A percentile compares a stretch with the other conserved stretches of the same genome.
Evolutionary conservation across 1,139 yeast genomes (phyloP).

Genomic region (Sporopachydermia cereana): DNA sequence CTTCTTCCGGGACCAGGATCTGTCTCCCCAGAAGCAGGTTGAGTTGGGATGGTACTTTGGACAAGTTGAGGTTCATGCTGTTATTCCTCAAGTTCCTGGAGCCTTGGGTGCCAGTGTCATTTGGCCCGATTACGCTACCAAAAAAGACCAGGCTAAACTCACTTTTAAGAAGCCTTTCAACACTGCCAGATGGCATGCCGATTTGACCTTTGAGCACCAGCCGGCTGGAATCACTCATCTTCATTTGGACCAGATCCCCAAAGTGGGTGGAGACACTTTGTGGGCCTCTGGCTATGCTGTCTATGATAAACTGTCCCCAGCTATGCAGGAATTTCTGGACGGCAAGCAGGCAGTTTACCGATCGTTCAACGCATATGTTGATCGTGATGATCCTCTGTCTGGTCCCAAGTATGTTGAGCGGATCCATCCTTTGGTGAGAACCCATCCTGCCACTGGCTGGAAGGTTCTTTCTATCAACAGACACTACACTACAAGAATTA

Average conservation of each 20-base stretch:
- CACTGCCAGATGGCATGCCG: slow-evolving; percentile 34
- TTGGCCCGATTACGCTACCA: slow-evolving; percentile 34
- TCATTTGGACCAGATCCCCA: slow-evolving; percentile 35
- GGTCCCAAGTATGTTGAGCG: slow-evolving; percentile 33
- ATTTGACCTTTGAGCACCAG: slow-evolving; percentile 35
- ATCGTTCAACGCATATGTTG: slow-evolving; percentile 33
- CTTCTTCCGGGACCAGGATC: slow-evolving; percentile 50
- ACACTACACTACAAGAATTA: slow-evolving; percentile 30
- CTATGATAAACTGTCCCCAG: slow-evolving; percentile 39
- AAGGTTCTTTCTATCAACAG: slow-evolving; percentile 37
- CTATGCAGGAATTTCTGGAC: slow-evolving; percentile 35
- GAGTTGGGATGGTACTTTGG: slow-evolving; percentile 36
- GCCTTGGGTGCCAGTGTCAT: slow-evolving; percentile 38
- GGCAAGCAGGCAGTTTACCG: slow-evolving; percentile 37
- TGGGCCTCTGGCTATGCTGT: slow-evolving; percentile 42
- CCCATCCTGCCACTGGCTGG: slow-evolving; percentile 48
- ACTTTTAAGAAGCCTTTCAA: slow-evolving; percentile 17
- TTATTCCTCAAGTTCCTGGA: slow-evolving; percentile 31
- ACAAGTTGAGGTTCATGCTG: slow-evolving; percentile 37
- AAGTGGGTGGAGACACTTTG: slow-evolving; percentile 37
- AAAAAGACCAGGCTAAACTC: slow-evolving; percentile 11
- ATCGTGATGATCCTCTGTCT: slow-evolving; percentile 29
- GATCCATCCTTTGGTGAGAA: slow-evolving; percentile 36
- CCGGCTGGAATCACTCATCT: slow-evolving; percentile 41
- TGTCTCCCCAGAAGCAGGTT: slow-evolving; percentile 33